Evolutionary conservation across 768 basidiomycete genomes (phyloP).

Genomic region (Udeniomyces megalosporus): DNA sequence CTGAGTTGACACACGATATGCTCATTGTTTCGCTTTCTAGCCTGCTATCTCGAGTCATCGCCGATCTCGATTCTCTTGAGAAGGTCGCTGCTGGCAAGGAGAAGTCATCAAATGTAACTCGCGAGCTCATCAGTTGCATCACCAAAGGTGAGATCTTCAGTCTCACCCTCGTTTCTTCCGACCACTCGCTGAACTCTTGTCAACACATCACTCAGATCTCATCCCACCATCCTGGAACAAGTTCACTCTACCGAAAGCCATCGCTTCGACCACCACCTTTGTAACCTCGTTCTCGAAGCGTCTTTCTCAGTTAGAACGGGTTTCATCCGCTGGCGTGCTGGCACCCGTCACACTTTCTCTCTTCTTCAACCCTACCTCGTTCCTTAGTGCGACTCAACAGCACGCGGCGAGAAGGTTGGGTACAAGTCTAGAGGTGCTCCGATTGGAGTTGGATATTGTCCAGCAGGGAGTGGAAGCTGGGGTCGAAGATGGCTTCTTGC

Average conservation of each 20-base stretch:
- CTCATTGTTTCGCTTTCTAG: conserved; percentile 32
- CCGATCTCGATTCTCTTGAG: conserved; percentile 64
- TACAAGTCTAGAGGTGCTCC: conserved; percentile 80
- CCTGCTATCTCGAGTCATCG: conserved; percentile 60
- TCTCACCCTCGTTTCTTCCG: not conserved
- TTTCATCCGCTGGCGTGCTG: conserved; percentile 47
- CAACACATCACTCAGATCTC: conserved; percentile 53
- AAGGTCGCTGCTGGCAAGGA: conserved; percentile 70
- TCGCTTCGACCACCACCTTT: conserved; percentile 53
- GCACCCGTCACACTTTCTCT: conserved; percentile 68
- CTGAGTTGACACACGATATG: too few species aligned
- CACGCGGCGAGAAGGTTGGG: conserved; percentile 83
- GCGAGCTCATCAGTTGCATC: conserved; percentile 73
- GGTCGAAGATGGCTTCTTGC: conserved; percentile 62
- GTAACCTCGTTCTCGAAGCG: conserved; percentile 65
- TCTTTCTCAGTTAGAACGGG: conserved; percentile 60
- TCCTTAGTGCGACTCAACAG: conserved; percentile 87
- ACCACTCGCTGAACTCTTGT: too few species aligned
- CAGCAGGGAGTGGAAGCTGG: conserved; percentile 42
- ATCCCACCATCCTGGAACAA: conserved; percentile 75
- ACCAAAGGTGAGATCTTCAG: conserved; percentile 70
- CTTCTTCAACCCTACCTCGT: conserved; percentile 91
- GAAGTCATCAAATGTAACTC: conserved; percentile 91
- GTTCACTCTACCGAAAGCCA: conserved; percentile 69
- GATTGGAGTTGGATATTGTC: conserved; percentile 48